Evolutionary conservation across 192 early-diverging fungal genomes (phyloP).

Genomic region (Funneliformis mosseae): DNA sequence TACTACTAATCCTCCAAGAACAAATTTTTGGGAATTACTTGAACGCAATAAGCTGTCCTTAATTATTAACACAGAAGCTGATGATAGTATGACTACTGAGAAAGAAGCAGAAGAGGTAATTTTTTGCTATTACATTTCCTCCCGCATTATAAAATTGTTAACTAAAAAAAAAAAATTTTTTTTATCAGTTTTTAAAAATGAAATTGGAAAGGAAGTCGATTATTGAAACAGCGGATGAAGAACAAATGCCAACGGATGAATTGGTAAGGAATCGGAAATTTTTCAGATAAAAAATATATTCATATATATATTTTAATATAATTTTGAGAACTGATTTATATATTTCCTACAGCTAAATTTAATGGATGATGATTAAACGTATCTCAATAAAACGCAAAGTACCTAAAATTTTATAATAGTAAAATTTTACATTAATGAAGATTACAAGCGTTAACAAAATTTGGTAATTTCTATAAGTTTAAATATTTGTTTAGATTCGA

Average conservation of each 20-base stretch:
- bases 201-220: background rate
- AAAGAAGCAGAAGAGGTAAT: slow-evolving; percentile 55
- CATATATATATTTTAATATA: too few species aligned
- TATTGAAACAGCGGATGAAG: background rate
- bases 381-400: background rate
- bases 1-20: slow-evolving; percentile 38
- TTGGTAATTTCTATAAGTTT: too few species aligned
- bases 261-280: background rate
- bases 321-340: background rate
- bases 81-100: slow-evolving; percentile 40
- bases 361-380: background rate
- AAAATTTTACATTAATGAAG: too few species aligned
- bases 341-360: background rate
- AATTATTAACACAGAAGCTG: slow-evolving; percentile 50
- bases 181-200: background rate
- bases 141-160: background rate
- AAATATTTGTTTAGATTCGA: too few species aligned
- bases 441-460: too few species aligned
- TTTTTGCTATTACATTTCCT: background rate
- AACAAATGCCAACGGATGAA: slow-evolving; percentile 4
- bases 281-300: too few species aligned
- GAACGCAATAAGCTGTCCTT: slow-evolving; percentile 47
- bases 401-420: background rate
- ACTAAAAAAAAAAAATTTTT: background rate
- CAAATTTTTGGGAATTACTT: slow-evolving; percentile 58